Percentiles rank a stretch among this genome's conserved stretches.
phyloP scores from a whole-genome alignment of 2,329 filamentous ascomycete species.

The Fusarium praegraminearum region DNA sequence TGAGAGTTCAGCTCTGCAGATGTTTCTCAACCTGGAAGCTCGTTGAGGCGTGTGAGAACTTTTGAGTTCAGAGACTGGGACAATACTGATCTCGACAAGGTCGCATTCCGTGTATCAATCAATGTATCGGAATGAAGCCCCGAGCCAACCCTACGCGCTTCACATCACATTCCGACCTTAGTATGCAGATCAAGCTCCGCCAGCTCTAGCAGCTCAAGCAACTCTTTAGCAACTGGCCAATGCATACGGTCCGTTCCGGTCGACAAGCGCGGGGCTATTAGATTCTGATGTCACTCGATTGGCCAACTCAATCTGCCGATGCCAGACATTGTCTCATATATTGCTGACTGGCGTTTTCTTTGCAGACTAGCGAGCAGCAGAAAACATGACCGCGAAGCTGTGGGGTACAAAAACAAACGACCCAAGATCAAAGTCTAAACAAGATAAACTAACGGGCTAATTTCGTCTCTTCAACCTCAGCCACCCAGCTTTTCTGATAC shows the following conservation, averaged over 20 bases:
- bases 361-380: too few species aligned
- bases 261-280: constrained; percentile 15
- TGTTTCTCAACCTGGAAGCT: background rate
- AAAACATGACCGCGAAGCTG: too few species aligned
- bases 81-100: background rate
- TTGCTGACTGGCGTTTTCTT: constrained; percentile 28
- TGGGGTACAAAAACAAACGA: too few species aligned
- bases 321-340: constrained; percentile 19
- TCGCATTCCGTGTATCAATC: background rate
- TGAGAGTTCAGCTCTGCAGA: background rate
- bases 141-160: background rate
- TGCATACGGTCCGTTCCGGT: constrained; percentile 38
- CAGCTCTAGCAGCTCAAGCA: background rate
- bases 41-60: background rate
- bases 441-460: too few species aligned
- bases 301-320: constrained; percentile 19
- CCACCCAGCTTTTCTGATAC: too few species aligned
- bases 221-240: constrained; percentile 6
- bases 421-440: too few species aligned
- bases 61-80: background rate
- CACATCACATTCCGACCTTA: constrained; percentile 1
- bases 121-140: background rate
- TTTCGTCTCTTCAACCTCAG: too few species aligned
- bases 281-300: constrained; percentile 8
- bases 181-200: background rate